Base-by-base conservation (phyloP, 805 yeast species). In the Cyberlindnera euphorbiiphila region DNA sequence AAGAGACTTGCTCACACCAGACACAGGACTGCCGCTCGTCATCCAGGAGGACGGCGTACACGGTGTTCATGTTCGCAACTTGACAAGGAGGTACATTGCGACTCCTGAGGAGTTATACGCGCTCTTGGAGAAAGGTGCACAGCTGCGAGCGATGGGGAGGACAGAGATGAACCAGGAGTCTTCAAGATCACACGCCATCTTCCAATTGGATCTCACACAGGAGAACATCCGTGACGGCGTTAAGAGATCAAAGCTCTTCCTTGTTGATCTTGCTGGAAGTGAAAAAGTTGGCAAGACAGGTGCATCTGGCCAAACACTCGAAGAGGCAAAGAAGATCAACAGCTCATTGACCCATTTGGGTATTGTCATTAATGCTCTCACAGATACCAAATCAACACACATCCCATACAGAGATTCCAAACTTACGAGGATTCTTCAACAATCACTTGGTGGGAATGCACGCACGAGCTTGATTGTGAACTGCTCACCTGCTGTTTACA, bases 241-340 rank as follows among this genome's bases (percentile, higher is more conserved):
- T 15, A 81, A 76, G 54, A 66, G 70, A 25, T 81, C 88, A 5
- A 77, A 74, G 41, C 65, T 87, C 42, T 82, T 79, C 50, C 59
- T 87, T 25, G 91, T 86, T 10, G 96, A 87, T 61, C 67, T 87
- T 46, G 95, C 95, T 0, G 95, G 96, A 6, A 80, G 91, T 16
- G 96, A 89, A 58, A 84, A 79, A 56, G 76, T 81, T 25, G 77
- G 78, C 41, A 81, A 78, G 46, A 77, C 93, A 0, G 91, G 93
- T 3, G 91, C 89, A 1, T 60, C 75, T 0, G 93, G 93, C 1
- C 77, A 76, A 48, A 70, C 80, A 2, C 62, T 84, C 7, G 89
- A 86, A 54, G 96, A 88, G 50, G 87, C 95, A 1, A 84, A 84
- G 52, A 85, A 81, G 43, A 83, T 88, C 50, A 89, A 88, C 59